Percentiles rank a stretch among this genome's conserved stretches.
Conservation (phyloP, 352 stramenopile species). For the Pythium oligandrum region DNA sequence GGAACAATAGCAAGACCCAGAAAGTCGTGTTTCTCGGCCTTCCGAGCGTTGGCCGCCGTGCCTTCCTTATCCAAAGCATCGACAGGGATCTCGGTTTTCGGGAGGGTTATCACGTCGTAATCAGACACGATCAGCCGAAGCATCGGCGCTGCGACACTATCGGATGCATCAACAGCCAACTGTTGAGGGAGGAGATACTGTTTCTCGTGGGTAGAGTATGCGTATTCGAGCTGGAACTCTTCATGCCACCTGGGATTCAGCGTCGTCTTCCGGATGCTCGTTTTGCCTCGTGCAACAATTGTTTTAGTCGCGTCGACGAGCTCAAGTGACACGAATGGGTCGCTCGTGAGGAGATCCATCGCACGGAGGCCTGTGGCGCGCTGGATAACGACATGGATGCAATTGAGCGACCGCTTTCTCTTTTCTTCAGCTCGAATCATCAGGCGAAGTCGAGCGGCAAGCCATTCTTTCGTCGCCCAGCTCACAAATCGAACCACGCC, state of each 20-base stretch:
- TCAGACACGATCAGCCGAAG: constrained; percentile 27
- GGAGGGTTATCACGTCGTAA: constrained; percentile 28
- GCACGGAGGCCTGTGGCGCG: constrained; percentile 37
- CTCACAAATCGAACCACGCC: constrained; percentile 29
- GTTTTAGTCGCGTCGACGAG: constrained; percentile 19
- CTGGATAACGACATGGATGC: constrained; percentile 52
- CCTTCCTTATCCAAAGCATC: constrained; percentile 9
- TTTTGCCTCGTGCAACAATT: constrained; percentile 36
- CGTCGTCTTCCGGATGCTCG: constrained; percentile 43
- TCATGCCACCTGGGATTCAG: constrained; percentile 70
- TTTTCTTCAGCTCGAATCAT: constrained; percentile 17
- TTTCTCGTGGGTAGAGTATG: constrained; percentile 25
- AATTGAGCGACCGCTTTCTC: constrained; percentile 42
- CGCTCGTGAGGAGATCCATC: constrained; percentile 52
- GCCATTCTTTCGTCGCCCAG: constrained; percentile 22
- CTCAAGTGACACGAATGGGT: constrained; percentile 52
- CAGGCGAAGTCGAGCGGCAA: constrained; percentile 21
- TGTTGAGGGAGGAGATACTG: neutral
- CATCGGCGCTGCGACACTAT: neutral
- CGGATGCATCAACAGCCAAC: neutral
- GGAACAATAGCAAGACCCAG: constrained; percentile 35
- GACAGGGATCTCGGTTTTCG: constrained; percentile 5
- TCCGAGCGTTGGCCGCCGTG: neutral
- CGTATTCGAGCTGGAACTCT: constrained; percentile 57
- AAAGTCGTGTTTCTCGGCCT: constrained; percentile 27